phyloP scores from a whole-genome alignment of 2,329 filamentous ascomycete genomes.

The Esteya vermicola region DNA sequence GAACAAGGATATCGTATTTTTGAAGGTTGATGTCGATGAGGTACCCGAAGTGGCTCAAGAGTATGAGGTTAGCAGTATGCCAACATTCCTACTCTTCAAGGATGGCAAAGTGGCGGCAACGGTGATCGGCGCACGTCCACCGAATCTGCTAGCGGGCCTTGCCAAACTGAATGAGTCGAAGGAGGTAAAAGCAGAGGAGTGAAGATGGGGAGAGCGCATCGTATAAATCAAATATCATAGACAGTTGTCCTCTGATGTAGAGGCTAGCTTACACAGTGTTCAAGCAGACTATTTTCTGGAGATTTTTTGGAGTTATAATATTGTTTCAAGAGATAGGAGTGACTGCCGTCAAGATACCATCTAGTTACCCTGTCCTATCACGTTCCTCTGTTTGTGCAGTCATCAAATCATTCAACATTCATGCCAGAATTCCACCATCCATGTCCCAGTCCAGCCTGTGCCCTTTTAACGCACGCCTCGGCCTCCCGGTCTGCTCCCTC shows the following conservation, averaged over 20 bases:
- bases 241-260: too few relatives aligned
- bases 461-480: conserved; percentile 5
- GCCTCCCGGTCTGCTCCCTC: conserved; percentile 29
- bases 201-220: too few relatives aligned
- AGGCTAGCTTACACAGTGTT: too few relatives aligned
- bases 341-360: too few relatives aligned
- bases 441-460: too few relatives aligned
- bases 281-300: too few relatives aligned
- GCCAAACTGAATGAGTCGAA: background rate
- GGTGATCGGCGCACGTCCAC: conserved; percentile 2
- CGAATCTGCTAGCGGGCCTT: background rate
- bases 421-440: background rate
- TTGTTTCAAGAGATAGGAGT: too few relatives aligned
- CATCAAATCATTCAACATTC: conserved; percentile 12
- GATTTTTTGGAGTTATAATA: too few relatives aligned
- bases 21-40: conserved; percentile 45
- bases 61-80: conserved; percentile 40
- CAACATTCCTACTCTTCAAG: conserved; percentile 47
- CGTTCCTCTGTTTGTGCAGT: too few relatives aligned
- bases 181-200: background rate
- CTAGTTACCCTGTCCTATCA: too few relatives aligned
- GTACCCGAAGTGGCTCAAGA: conserved; percentile 32
- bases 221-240: too few relatives aligned
- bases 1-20: conserved; percentile 33
- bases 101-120: conserved; percentile 27